Evolutionary conservation across 192 early-diverging fungal genomes (phyloP), one percentile per base, ranked within the genome.

Genomic region (Coemansia sp.): DNA sequence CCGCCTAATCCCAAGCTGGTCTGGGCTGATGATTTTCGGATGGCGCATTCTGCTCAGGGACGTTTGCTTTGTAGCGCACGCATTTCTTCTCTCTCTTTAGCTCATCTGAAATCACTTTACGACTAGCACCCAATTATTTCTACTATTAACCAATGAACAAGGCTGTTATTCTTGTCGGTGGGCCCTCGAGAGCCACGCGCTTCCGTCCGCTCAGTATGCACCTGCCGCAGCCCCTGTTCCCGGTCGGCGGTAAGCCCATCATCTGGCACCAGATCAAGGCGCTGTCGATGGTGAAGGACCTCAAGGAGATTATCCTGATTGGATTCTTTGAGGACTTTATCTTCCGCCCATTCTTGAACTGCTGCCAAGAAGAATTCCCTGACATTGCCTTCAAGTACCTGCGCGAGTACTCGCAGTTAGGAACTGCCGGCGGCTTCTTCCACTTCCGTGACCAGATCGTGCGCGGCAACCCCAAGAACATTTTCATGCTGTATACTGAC

Each of bases 401-500:
- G 70, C 93, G 96, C 59, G 97, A 99, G 85, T 99, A 98, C 85
- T 93, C 94, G 73, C 89, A 95, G 12, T 85, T 99, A 44, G 97
- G 97, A 17, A 99, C 97, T 15, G 97, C 93, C 44, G 97, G 97
- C 65, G 96, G 96, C 27, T 82, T 99, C 68, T 96, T 95, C 86
- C 97, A 99, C 79, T 99, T 99, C 90, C 93, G 97, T 71, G 96
- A 99, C 78, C 93, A 97, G 83, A 97, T 99, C 72, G 68, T 94
- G 70, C 89, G 93, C 42, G 95, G 95, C 42, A 86, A 90, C 68
- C 94, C 95, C 15, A 90, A 95, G 59, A 89, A 93, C 72, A 88
- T 99, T 68, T 98, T 98, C 81, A 95, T 99, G 69, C 84, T 99
- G 71, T 95, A 99, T 81, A 94, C 94, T 29, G 97, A 99, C 78